Percentiles rank a stretch among this genome's conserved stretches.
These are phyloP conservation scores for Blastomyces gilchristii DNA, from an alignment of 2,329 filamentous ascomycete species.

Conservation along the genomic window DNA sequence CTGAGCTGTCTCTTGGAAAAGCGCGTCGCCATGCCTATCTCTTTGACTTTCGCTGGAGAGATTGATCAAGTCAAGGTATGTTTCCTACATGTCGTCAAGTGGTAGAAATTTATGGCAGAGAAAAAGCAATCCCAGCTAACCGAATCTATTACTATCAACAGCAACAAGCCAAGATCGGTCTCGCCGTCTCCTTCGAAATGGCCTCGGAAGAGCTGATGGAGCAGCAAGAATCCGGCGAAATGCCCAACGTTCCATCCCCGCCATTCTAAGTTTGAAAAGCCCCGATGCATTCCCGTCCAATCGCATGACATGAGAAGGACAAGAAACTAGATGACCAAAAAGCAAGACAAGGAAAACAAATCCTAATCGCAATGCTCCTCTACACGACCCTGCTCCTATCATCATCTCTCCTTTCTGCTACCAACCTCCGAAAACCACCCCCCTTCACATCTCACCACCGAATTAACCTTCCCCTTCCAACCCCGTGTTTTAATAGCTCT, in stretches of 20 bases:
- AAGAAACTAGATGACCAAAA: background rate
- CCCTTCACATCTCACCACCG: background rate
- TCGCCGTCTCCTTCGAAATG: conserved; percentile 85
- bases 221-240: conserved; percentile 55
- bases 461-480: conserved; percentile 16
- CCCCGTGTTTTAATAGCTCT: conserved; percentile 36
- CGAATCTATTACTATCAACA: conserved; percentile 31
- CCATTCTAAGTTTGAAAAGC: conserved; percentile 35
- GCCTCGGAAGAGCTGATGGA: conserved; percentile 77
- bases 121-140: conserved; percentile 7
- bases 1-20: conserved; percentile 89
- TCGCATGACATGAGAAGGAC: background rate
- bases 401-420: background rate
- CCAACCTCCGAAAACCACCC: background rate
- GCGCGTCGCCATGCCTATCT: conserved; percentile 83
- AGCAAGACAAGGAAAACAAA: background rate
- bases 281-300: background rate
- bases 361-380: background rate
- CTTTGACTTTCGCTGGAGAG: conserved; percentile 89
- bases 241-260: conserved; percentile 37
- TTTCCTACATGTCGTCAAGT: conserved; percentile 16
- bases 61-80: conserved; percentile 92
- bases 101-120: background rate
- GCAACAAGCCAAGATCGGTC: conserved; percentile 90
- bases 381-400: background rate